Evolutionary conservation across 805 yeast genomes (phyloP).

Genomic region (Teunomyces funiuensis): DNA sequence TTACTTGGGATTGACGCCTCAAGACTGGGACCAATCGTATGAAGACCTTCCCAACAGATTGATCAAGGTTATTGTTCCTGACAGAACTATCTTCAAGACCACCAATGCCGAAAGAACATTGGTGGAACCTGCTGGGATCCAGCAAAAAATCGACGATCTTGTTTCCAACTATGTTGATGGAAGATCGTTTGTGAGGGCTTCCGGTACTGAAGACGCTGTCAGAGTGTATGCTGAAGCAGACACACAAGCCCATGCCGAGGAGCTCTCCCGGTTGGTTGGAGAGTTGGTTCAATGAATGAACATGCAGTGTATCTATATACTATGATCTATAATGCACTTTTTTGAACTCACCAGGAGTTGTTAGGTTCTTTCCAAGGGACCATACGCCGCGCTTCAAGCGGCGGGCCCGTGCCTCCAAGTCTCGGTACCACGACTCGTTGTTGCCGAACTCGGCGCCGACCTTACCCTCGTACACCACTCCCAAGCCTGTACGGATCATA

Average conservation of each 20-base stretch:
- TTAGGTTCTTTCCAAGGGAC: constrained; percentile 50
- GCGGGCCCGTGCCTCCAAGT: constrained; percentile 62
- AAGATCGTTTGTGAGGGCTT: constrained; percentile 91
- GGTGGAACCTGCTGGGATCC: constrained; percentile 75
- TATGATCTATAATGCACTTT: constrained; percentile 16
- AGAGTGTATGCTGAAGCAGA: constrained; percentile 91
- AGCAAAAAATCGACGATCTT: constrained; percentile 62
- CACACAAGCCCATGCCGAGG: constrained; percentile 31
- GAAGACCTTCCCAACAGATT: constrained; percentile 84
- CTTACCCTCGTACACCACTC: constrained; percentile 83
- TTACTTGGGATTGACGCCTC: constrained; percentile 57
- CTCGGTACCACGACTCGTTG: constrained; percentile 56
- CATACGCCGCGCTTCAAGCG: constrained; percentile 64
- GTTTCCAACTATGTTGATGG: constrained; percentile 60
- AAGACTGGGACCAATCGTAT: constrained; percentile 74
- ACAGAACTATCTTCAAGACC: constrained; percentile 75
- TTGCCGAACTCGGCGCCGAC: constrained; percentile 85
- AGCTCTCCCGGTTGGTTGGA: constrained; percentile 29
- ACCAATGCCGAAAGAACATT: constrained; percentile 88
- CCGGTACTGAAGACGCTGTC: constrained; percentile 97
- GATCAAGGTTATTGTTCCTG: constrained; percentile 78
- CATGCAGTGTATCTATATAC: neutral
- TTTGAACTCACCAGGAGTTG: constrained; percentile 82
- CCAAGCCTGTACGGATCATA: constrained; percentile 82
- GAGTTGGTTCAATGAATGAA: constrained; percentile 19